Evolutionary conservation across 208 protist genomes (phyloP).

Genomic region (Crithidia sp.): DNA sequence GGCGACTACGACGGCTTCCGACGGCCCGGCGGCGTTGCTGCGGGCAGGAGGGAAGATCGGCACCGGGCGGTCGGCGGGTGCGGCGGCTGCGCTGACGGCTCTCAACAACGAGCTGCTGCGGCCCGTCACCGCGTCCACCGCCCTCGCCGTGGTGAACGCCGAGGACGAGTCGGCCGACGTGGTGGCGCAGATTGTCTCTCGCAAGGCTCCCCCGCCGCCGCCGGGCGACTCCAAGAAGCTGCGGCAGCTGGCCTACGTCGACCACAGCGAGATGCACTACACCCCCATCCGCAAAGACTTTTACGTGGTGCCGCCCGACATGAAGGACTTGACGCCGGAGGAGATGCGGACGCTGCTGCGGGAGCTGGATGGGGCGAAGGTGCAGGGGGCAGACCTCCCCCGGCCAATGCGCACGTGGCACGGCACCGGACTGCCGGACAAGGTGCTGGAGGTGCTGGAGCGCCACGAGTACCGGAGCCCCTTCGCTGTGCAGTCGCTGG

Average conservation of each 20-base stretch:
- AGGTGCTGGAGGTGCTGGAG: slow-evolving; percentile 66
- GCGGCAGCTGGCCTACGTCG: slow-evolving; percentile 73
- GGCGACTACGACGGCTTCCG: not conserved
- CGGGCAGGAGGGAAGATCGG: slow-evolving; percentile 6
- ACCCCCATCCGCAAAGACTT: slow-evolving; percentile 79
- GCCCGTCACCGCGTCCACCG: slow-evolving; percentile 58
- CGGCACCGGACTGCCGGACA: slow-evolving; percentile 77
- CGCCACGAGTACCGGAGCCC: slow-evolving; percentile 58
- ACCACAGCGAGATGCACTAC: slow-evolving; percentile 72
- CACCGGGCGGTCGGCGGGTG: not conserved
- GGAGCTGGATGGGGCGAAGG: slow-evolving; percentile 85
- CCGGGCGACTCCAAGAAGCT: slow-evolving; percentile 68
- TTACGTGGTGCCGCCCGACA: slow-evolving; percentile 79
- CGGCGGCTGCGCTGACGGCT: slow-evolving; percentile 36
- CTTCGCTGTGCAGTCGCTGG: slow-evolving; percentile 90
- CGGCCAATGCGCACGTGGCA: slow-evolving; percentile 85
- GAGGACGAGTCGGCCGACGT: slow-evolving; percentile 75
- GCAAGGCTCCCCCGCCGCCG: slow-evolving; percentile 64
- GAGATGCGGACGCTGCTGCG: slow-evolving; percentile 67
- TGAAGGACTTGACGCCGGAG: slow-evolving; percentile 55
- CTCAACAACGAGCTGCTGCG: slow-evolving; percentile 58
- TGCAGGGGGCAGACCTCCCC: slow-evolving; percentile 47
- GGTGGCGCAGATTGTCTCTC: slow-evolving; percentile 37
- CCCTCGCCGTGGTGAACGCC: slow-evolving; percentile 75
- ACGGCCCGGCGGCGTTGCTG: slow-evolving; percentile 12